Percentiles rank a stretch among this genome's conserved stretches.
These are phyloP conservation scores for Oehlia diaphana DNA, from an alignment of 192 early-diverging fungal species.

Conservation along the genomic window DNA sequence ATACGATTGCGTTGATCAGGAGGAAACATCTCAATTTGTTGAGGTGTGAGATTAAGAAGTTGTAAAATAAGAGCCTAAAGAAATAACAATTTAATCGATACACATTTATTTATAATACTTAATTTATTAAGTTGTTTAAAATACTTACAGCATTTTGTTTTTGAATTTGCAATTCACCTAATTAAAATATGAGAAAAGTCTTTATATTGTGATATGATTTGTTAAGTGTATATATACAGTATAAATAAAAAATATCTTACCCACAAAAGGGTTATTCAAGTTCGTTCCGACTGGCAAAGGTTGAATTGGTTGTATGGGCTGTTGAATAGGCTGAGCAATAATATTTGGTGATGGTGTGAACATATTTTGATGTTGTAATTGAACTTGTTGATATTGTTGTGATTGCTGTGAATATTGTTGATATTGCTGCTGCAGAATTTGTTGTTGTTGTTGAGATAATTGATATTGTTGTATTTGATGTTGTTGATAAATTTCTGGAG, in stretches of 20 bases:
- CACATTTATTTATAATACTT: not conserved
- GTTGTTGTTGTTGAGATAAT: slow-evolving; percentile 23
- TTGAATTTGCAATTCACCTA: slow-evolving; percentile 10
- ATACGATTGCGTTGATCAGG: slow-evolving; percentile 12
- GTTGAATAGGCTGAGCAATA: slow-evolving; percentile 10
- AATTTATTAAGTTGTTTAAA: not conserved
- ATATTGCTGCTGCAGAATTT: no score
- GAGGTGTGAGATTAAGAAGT: slow-evolving; percentile 4
- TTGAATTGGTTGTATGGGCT: not conserved
- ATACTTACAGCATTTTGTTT: not conserved
- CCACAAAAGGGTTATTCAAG: no score
- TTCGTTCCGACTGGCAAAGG: not conserved
- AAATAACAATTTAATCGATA: not conserved
- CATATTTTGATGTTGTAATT: slow-evolving; percentile 6
- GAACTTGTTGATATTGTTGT: no score
- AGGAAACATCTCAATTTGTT: slow-evolving; percentile 14
- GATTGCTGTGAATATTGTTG: no score
- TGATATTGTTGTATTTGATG: slow-evolving; percentile 19
- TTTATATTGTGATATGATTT: not conserved
- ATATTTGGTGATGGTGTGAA: slow-evolving; percentile 13
- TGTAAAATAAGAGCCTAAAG: not conserved
- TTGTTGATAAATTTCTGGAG: slow-evolving; percentile 31
- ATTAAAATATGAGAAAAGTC: not conserved
- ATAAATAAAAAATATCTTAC: not conserved
- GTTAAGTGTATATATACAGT: not conserved